Evolutionary conservation across 768 basidiomycete species (phyloP).

Genomic region (Leccinum rimulosum): DNA sequence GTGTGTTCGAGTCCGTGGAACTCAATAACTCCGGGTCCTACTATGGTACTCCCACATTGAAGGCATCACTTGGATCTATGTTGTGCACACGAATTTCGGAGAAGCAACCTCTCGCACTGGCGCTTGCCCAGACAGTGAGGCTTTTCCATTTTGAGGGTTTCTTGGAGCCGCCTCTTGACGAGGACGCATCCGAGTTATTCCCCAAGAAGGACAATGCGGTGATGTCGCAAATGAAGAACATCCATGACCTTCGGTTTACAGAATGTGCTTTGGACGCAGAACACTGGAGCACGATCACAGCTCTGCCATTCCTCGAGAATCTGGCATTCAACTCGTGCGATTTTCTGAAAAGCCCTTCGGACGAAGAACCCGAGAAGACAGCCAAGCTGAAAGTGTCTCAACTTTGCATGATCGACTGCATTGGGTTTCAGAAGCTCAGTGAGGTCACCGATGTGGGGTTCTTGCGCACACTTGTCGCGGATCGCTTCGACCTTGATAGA

Average conservation of each 20-base stretch:
- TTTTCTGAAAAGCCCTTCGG: not conserved
- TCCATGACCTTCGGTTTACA: constrained; percentile 14
- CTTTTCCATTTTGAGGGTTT: constrained; percentile 2
- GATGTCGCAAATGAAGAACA: constrained; percentile 16
- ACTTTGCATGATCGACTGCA: not conserved
- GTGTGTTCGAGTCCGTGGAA: too few species aligned
- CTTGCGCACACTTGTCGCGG: not conserved
- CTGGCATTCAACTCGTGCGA: constrained; percentile 8
- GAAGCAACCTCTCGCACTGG: not conserved
- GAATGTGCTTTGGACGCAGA: constrained; percentile 8
- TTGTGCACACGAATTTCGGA: not conserved
- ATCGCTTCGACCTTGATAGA: not conserved
- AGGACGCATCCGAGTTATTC: not conserved
- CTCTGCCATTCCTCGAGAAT: constrained; percentile 15
- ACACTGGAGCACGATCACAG: constrained; percentile 17
- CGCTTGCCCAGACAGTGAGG: not conserved
- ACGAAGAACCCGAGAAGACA: not conserved
- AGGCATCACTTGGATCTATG: not conserved
- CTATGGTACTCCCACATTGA: not conserved
- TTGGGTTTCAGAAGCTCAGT: not conserved
- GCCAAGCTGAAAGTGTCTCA: not conserved
- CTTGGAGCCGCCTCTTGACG: not conserved
- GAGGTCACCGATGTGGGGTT: not conserved
- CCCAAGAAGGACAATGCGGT: not conserved
- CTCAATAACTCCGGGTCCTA: too few species aligned